These are phyloP conservation scores for Penicillium psychrosexuale DNA, from an alignment of 2,329 filamentous ascomycete species.

Conservation along the genomic window DNA sequence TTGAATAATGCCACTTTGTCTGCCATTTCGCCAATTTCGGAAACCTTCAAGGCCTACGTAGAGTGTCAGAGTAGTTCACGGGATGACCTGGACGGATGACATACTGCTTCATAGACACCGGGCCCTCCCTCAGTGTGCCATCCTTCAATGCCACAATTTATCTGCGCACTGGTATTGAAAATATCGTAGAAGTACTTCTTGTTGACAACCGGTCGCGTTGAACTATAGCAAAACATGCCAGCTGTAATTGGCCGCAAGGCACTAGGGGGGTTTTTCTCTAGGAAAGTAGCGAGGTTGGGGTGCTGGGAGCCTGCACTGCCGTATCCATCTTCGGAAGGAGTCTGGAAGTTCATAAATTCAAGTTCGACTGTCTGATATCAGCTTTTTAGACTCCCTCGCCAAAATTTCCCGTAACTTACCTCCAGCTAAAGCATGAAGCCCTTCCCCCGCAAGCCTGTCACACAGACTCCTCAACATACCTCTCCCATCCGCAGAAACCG, in stretches of 20 bases:
- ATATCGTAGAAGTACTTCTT: slow-evolving; percentile 86
- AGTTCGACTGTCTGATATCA: slow-evolving; percentile 65
- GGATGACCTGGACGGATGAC: neutral
- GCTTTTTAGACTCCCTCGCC: neutral
- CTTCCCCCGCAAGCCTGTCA: slow-evolving; percentile 62
- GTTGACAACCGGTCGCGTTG: slow-evolving; percentile 80
- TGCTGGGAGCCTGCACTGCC: slow-evolving; percentile 69
- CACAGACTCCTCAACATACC: slow-evolving; percentile 67
- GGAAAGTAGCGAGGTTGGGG: slow-evolving; percentile 72
- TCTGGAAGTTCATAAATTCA: slow-evolving; percentile 60
- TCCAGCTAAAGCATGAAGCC: slow-evolving; percentile 81
- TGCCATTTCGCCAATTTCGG: slow-evolving; percentile 80
- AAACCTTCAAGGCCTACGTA: slow-evolving; percentile 70
- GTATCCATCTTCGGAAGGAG: slow-evolving; percentile 29
- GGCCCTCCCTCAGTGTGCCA: slow-evolving; percentile 94
- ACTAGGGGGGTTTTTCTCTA: slow-evolving; percentile 67
- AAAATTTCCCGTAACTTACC: slow-evolving; percentile 52
- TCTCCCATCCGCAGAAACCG: slow-evolving; percentile 72
- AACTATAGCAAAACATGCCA: slow-evolving; percentile 90
- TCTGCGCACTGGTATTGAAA: slow-evolving; percentile 72
- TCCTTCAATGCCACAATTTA: slow-evolving; percentile 77
- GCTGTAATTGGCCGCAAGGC: slow-evolving; percentile 76
- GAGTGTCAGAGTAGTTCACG: neutral
- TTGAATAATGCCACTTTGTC: slow-evolving; percentile 90
- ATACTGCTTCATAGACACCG: slow-evolving; percentile 83